Conservation (phyloP, 805 yeast species). For the Isabelozyma rhagii region DNA sequence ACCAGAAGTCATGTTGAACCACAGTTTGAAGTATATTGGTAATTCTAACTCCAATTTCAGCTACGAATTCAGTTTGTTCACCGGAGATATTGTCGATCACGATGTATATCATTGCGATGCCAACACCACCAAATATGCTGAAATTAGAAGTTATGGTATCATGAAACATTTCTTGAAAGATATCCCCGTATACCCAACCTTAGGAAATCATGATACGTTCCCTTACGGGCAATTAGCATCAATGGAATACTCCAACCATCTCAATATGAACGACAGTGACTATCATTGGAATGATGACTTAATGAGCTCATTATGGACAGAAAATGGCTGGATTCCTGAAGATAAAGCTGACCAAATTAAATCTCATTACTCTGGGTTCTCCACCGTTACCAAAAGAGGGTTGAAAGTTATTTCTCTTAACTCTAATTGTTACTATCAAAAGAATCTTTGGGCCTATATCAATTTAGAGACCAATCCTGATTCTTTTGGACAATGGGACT, state of each 20-base stretch:
- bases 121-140: slow-evolving; percentile 68
- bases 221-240: slow-evolving; percentile 73
- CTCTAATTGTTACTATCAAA: slow-evolving; percentile 65
- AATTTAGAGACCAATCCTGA: slow-evolving; percentile 55
- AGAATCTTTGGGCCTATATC: slow-evolving; percentile 52
- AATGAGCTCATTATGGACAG: slow-evolving; percentile 34
- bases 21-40: slow-evolving; percentile 47
- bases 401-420: slow-evolving; percentile 61
- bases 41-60: slow-evolving; percentile 26
- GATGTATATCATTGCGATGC: slow-evolving; percentile 49
- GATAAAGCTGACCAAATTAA: slow-evolving; percentile 20
- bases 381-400: slow-evolving; percentile 53
- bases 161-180: slow-evolving; percentile 50
- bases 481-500: slow-evolving; percentile 60
- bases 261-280: slow-evolving; percentile 4
- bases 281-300: slow-evolving; percentile 40
- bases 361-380: slow-evolving; percentile 60
- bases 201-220: slow-evolving; percentile 73
- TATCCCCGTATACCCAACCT: slow-evolving; percentile 56
- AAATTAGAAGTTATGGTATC: slow-evolving; percentile 63
- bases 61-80: slow-evolving; percentile 63
- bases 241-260: slow-evolving; percentile 11
- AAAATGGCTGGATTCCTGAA: slow-evolving; percentile 34
- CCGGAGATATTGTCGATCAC: slow-evolving; percentile 75
- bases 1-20: slow-evolving; percentile 60